Conservation (phyloP, 768 basidiomycete genomes). For the Suillus subalutaceus region DNA sequence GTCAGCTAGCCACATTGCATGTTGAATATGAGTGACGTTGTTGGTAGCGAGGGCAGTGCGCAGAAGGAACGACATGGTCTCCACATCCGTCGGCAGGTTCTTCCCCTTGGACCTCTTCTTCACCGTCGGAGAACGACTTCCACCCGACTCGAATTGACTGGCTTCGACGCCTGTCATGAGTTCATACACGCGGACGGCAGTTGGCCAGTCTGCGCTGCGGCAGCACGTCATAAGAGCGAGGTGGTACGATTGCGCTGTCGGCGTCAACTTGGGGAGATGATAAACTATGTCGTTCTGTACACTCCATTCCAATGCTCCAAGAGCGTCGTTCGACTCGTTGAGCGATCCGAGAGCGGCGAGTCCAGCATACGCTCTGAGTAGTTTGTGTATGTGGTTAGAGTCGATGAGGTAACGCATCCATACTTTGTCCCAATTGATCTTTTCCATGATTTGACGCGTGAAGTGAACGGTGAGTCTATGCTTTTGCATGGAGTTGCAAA, state of each 20-base stretch:
- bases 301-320: slow-evolving; percentile 72
- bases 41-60: slow-evolving; percentile 58
- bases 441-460: slow-evolving; percentile 58
- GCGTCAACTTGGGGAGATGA: slow-evolving; percentile 44
- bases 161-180: slow-evolving; percentile 71
- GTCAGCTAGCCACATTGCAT: slow-evolving; percentile 61
- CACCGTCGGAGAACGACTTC: slow-evolving; percentile 39
- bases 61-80: slow-evolving; percentile 58
- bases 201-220: slow-evolving; percentile 64
- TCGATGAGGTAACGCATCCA: slow-evolving; percentile 45
- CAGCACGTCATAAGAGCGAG: slow-evolving; percentile 67
- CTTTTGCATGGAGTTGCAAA: slow-evolving; percentile 55
- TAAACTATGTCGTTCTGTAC: slow-evolving; percentile 53
- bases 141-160: slow-evolving; percentile 50
- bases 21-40: slow-evolving; percentile 54
- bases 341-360: slow-evolving; percentile 44
- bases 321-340: slow-evolving; percentile 47
- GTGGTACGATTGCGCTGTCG: slow-evolving; percentile 50
- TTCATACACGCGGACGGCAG: slow-evolving; percentile 59
- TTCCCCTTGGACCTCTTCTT: slow-evolving; percentile 47
- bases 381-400: slow-evolving; percentile 59
- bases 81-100: slow-evolving; percentile 50
- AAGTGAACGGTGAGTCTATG: slow-evolving; percentile 56
- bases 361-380: slow-evolving; percentile 53
- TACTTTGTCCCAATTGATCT: slow-evolving; percentile 24